Conservation (phyloP, 1,284 basidiomycete species). For the Cryptococcus sp. region DNA sequence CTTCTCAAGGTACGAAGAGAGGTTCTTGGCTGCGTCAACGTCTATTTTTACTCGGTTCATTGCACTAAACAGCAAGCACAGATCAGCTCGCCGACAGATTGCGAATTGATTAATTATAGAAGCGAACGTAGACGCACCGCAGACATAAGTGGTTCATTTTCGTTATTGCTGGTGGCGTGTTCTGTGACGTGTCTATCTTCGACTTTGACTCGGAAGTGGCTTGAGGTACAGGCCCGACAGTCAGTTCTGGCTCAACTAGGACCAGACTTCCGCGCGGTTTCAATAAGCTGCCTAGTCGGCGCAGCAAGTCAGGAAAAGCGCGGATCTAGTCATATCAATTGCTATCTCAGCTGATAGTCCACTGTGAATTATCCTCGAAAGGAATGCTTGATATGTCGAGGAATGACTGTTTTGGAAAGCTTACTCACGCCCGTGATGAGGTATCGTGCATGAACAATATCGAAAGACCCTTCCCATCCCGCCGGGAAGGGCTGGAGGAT, state of each 20-base stretch:
- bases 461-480: constrained; percentile 9
- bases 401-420: not conserved
- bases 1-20: not conserved
- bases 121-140: no score
- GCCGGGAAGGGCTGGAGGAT: constrained; percentile 9
- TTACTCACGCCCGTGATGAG: constrained; percentile 16
- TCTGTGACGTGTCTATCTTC: no score
- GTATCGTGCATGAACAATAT: constrained; percentile 15
- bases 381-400: no score
- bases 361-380: no score
- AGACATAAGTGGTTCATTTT: no score
- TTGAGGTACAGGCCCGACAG: not conserved
- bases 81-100: no score
- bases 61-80: not conserved
- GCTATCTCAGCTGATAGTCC: no score
- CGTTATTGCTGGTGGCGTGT: no score
- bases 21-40: not conserved
- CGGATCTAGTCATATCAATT: constrained; percentile 2
- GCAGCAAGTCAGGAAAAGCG: constrained; percentile 4
- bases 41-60: constrained; percentile 2
- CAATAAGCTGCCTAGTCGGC: not conserved
- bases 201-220: not conserved
- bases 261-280: constrained; percentile 3
- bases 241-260: constrained; percentile 2
- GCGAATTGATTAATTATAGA: no score